These are phyloP conservation scores for Pulveroboletus ravenelii DNA, from an alignment of 768 basidiomycete species.

Conservation along the genomic window DNA sequence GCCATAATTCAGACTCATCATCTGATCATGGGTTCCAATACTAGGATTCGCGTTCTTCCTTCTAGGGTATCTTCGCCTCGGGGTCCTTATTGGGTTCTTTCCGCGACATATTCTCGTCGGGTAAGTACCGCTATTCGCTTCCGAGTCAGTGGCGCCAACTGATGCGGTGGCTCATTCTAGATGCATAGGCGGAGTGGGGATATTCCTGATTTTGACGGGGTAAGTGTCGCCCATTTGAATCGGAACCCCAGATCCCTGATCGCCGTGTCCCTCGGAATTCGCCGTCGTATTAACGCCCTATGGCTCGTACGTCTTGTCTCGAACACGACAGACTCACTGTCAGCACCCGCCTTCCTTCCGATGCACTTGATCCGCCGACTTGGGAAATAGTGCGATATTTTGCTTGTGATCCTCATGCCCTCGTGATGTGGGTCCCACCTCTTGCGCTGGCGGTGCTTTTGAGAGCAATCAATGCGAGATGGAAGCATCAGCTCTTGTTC, in stretches of 20 bases:
- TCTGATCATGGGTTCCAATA: conserved; percentile 8
- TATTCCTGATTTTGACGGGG: conserved; percentile 90
- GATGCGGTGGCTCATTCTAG: conserved; percentile 25
- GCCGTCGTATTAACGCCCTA: neutral
- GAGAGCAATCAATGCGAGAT: conserved; percentile 73
- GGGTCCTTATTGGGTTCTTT: conserved; percentile 89
- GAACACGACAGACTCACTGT: conserved; percentile 64
- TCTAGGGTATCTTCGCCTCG: conserved; percentile 80
- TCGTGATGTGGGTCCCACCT: conserved; percentile 77
- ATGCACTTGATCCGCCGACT: conserved; percentile 61
- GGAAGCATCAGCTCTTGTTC: conserved; percentile 86
- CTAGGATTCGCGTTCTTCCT: conserved; percentile 66
- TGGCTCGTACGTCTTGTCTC: neutral
- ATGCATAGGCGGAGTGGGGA: conserved; percentile 94
- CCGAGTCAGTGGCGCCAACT: neutral
- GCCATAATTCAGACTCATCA: neutral
- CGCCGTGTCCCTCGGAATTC: neutral
- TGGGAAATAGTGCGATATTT: conserved; percentile 63
- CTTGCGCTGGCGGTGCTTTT: conserved; percentile 71
- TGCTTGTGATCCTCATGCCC: conserved; percentile 56
- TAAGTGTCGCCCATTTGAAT: conserved; percentile 28
- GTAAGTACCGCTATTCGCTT: conserved; percentile 36
- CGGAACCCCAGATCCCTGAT: conserved; percentile 1
- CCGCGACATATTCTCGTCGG: conserved; percentile 97
- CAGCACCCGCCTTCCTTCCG: conserved; percentile 75